phyloP scores from a whole-genome alignment of 2,329 filamentous ascomycete species.

The Nemania sp. region DNA sequence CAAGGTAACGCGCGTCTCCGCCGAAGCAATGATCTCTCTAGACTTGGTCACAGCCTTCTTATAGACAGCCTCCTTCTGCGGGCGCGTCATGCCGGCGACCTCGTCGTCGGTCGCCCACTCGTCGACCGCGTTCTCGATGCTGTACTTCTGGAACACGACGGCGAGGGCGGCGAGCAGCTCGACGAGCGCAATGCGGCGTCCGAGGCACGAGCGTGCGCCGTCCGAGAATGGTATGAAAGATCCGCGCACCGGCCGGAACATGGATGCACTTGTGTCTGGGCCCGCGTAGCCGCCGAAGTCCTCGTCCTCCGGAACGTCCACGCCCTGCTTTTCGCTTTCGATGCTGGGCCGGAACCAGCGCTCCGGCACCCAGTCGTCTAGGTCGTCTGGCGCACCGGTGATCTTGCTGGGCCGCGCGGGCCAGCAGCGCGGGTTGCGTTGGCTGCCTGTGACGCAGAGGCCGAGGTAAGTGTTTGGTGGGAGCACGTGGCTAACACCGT shows the following conservation, averaged over 20 bases:
- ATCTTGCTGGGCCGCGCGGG: conserved; percentile 52
- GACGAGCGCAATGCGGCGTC: conserved; percentile 60
- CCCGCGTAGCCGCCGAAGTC: conserved; percentile 61
- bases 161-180: conserved; percentile 60
- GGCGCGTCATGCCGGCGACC: conserved; percentile 51
- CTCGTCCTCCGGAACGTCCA: conserved; percentile 38
- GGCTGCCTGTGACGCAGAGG: conserved; percentile 58
- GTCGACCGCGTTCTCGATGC: conserved; percentile 70
- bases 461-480: conserved; percentile 60
- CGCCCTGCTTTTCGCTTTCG: conserved; percentile 21
- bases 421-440: conserved; percentile 76
- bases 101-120: conserved; percentile 57
- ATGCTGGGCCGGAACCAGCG: conserved; percentile 53
- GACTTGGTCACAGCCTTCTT: conserved; percentile 60
- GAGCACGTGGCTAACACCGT: conserved; percentile 47
- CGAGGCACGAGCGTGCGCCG: conserved; percentile 59
- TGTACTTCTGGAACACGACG: conserved; percentile 61
- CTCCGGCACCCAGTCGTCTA: conserved; percentile 61
- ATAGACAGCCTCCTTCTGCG: conserved; percentile 57
- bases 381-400: conserved; percentile 42
- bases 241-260: conserved; percentile 62
- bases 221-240: conserved; percentile 62
- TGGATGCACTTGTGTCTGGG: conserved; percentile 60
- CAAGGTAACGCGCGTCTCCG: conserved; percentile 67
- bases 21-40: conserved; percentile 54